These are phyloP conservation scores for Macrocybe gigantea DNA, from an alignment of 768 basidiomycete species.

Conservation along the genomic window DNA sequence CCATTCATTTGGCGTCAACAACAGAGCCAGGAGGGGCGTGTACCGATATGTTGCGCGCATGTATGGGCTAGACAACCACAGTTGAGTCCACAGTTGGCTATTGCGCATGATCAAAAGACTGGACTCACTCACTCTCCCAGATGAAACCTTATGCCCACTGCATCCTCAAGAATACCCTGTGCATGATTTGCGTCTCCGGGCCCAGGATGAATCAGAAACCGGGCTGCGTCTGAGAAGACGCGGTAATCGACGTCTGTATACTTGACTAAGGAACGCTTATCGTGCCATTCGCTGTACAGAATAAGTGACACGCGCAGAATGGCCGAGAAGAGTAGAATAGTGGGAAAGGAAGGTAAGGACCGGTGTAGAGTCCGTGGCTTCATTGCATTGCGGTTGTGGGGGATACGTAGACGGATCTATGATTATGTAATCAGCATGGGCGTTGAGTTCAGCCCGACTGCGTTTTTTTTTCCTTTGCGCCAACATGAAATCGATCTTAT, in stretches of 20 bases:
- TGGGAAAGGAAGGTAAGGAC: conserved; percentile 33
- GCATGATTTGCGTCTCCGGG: conserved; percentile 42
- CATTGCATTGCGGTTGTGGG: not conserved
- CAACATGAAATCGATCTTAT: too few relatives aligned
- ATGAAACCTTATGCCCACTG: conserved; percentile 23
- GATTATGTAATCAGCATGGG: too few relatives aligned
- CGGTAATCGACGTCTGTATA: conserved; percentile 99
- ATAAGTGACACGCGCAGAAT: conserved; percentile 67
- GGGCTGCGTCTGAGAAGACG: conserved; percentile 91
- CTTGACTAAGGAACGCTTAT: conserved; percentile 75
- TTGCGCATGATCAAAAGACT: not conserved
- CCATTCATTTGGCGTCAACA: conserved; percentile 76
- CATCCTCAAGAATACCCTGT: conserved; percentile 48
- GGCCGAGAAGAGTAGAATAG: conserved; percentile 47
- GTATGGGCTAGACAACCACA: conserved; percentile 65
- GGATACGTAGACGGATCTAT: not conserved
- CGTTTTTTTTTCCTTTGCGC: too few relatives aligned
- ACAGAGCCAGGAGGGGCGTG: conserved; percentile 83
- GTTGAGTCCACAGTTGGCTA: conserved; percentile 6
- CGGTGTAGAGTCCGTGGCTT: too few relatives aligned
- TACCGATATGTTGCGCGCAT: conserved; percentile 91
- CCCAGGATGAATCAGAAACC: conserved; percentile 52
- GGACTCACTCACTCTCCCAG: conserved; percentile 70
- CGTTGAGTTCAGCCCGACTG: too few relatives aligned
- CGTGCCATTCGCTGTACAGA: conserved; percentile 87